These are phyloP conservation scores for Lotus japonicus DNA, from an alignment of 306 rosid species.

Conservation along the genomic window DNA sequence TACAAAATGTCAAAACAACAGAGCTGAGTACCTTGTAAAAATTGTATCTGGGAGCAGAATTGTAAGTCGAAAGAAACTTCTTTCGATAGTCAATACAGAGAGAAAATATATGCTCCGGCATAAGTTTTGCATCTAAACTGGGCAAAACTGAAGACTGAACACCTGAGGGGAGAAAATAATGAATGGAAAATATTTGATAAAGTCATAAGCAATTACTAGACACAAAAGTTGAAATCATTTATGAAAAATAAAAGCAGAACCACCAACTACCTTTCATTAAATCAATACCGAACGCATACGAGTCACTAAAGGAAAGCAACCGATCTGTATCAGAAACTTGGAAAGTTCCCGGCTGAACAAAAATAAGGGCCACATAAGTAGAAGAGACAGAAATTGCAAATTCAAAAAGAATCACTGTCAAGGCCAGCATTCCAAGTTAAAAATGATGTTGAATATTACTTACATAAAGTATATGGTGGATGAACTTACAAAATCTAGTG, in stretches of 20 bases:
- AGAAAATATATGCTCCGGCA: constrained; percentile 72
- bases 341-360: constrained; percentile 54
- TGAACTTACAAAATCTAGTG: not conserved
- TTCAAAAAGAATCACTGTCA: not conserved
- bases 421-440: not conserved
- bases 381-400: not conserved
- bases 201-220: not conserved
- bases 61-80: constrained; percentile 39
- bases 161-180: constrained; percentile 33
- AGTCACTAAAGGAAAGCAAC: constrained; percentile 50
- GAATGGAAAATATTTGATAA: not conserved
- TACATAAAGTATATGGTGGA: not conserved
- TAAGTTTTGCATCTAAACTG: constrained; percentile 57
- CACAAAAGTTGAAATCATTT: not conserved
- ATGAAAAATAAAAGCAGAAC: not conserved
- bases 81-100: constrained; percentile 62
- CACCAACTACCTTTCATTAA: constrained; percentile 54
- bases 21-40: constrained; percentile 65
- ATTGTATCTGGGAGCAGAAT: constrained; percentile 44
- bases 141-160: constrained; percentile 39
- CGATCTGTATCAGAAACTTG: constrained; percentile 49
- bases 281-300: constrained; percentile 56
- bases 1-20: not conserved
- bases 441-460: not conserved
- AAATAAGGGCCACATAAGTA: constrained; percentile 3